Percentiles rank a stretch among this genome's conserved stretches.
Conservation (phyloP, 495 filamentous ascomycete species). For the Platismatia glauca region DNA sequence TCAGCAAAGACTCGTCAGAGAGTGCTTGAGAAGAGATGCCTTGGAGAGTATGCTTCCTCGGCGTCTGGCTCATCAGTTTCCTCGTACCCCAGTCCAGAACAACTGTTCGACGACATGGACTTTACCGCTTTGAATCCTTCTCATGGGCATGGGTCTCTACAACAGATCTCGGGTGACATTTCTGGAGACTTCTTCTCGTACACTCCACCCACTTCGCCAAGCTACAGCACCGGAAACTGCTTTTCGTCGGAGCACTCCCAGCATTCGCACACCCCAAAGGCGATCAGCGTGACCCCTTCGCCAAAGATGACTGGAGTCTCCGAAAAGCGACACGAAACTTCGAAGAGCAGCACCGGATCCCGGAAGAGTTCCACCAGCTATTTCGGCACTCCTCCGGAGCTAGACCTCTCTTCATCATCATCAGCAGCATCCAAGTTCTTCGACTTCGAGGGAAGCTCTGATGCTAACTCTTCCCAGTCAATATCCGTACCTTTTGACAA, state of each 20-base stretch:
- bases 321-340: slow-evolving; percentile 21
- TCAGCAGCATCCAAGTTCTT: slow-evolving; percentile 21
- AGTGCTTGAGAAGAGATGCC: slow-evolving; percentile 27
- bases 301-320: slow-evolving; percentile 19
- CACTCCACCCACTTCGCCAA: slow-evolving; percentile 43
- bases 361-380: slow-evolving; percentile 31
- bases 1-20: slow-evolving; percentile 41
- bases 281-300: slow-evolving; percentile 17
- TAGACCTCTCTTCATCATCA: slow-evolving; percentile 24
- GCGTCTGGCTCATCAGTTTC: slow-evolving; percentile 25
- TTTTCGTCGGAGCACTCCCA: slow-evolving; percentile 38
- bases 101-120: slow-evolving; percentile 33
- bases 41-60: slow-evolving; percentile 28
- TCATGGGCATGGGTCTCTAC: slow-evolving; percentile 34
- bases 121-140: slow-evolving; percentile 34
- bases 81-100: slow-evolving; percentile 26
- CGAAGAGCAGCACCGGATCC: slow-evolving; percentile 24
- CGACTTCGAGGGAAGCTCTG: slow-evolving; percentile 14
- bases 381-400: slow-evolving; percentile 38
- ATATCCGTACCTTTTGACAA: background rate
- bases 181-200: slow-evolving; percentile 36
- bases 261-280: slow-evolving; percentile 36
- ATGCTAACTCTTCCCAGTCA: slow-evolving; percentile 8
- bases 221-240: slow-evolving; percentile 35
- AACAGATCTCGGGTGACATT: slow-evolving; percentile 33